Base-by-base conservation (phyloP, 768 basidiomycete genomes). In the Suillus ampliporus region DNA sequence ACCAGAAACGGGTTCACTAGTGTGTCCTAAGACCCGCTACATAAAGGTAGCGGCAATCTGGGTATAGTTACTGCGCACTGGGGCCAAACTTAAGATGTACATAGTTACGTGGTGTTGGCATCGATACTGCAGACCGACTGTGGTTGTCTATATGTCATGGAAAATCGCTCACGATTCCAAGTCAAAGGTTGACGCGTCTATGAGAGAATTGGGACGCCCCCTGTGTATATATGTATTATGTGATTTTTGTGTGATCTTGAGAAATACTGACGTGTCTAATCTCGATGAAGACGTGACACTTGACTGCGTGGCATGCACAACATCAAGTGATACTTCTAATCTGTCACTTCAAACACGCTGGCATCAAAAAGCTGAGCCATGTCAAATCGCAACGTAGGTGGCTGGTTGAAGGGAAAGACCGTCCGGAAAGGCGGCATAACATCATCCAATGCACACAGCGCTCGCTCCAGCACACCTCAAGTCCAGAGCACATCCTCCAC, bases 381-480 rank as follows among this genome's bases (percentile, higher is more conserved):
- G 78, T 75, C 77, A 21, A 75, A 67, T 46, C 72, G 74, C 28
- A 71, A 23, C 60, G 46, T 61, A 13, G 75, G 70, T 15, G 74
- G 76, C 38, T 92, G 89, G 89, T 80, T 93, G 41, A 86, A 85
- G 61, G 92, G 92, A 3, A 91, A 89, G 57, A 90, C 88, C 5
- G 80, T 94, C 31, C 85, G 89, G 65, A 93, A 90, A 74, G 85
- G 86, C 6, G 86, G 82, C 14, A 71, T 77, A 6, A 61, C 80
- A 26, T 70, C 82, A 15, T 80, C 82, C 19, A 82, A 74, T 38
- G 41, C 69, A 26, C 73, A 79, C 23, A 74, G 80, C 43, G 82
- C 89, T 4, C 86, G 90, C 19, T 85, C 87, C 5, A 84, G 80
- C 13, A 91, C 90, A 0, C 89, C 86, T 3, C 84, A 88, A 66